Evolutionary conservation across 2,329 filamentous ascomycete species (phyloP).

Genomic region (Penicillium sp.): DNA sequence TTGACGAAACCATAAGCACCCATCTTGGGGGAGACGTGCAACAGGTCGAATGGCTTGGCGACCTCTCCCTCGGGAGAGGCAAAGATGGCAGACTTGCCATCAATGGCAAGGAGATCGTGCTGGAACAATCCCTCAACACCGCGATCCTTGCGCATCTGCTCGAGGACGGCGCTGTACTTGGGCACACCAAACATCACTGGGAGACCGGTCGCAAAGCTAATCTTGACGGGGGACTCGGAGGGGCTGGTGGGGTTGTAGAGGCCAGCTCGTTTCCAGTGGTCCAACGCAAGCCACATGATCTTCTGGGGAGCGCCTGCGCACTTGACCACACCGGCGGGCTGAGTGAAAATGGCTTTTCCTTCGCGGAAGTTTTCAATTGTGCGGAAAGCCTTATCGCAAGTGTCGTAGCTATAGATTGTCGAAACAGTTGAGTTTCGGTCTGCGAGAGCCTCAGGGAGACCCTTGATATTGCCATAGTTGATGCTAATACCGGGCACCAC

Average conservation of each 20-base stretch:
- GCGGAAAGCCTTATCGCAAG: slow-evolving; percentile 54
- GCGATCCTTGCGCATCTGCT: slow-evolving; percentile 54
- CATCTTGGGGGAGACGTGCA: slow-evolving; percentile 62
- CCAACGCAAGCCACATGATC: slow-evolving; percentile 62
- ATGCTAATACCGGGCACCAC: slow-evolving; percentile 60
- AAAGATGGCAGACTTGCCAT: slow-evolving; percentile 57
- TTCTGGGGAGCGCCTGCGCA: slow-evolving; percentile 64
- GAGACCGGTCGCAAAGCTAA: slow-evolving; percentile 57
- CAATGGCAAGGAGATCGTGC: slow-evolving; percentile 56
- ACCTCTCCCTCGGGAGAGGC: slow-evolving; percentile 48
- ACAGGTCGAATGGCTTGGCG: slow-evolving; percentile 52
- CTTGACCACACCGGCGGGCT: slow-evolving; percentile 59
- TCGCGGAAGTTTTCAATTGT: slow-evolving; percentile 50
- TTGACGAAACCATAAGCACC: slow-evolving; percentile 56
- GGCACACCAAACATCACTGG: slow-evolving; percentile 61
- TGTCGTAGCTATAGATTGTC: slow-evolving; percentile 59
- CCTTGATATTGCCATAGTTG: slow-evolving; percentile 54
- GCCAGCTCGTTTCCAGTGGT: slow-evolving; percentile 58
- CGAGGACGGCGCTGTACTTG: slow-evolving; percentile 58
- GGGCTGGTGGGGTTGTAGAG: slow-evolving; percentile 49
- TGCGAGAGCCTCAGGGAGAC: slow-evolving; percentile 57
- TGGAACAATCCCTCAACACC: slow-evolving; percentile 60
- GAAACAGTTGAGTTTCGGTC: slow-evolving; percentile 52
- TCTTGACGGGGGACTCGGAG: slow-evolving; percentile 48
- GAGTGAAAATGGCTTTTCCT: slow-evolving; percentile 60